Conservation (phyloP, 2,329 filamentous ascomycete genomes). For the Penicillium sp. region DNA sequence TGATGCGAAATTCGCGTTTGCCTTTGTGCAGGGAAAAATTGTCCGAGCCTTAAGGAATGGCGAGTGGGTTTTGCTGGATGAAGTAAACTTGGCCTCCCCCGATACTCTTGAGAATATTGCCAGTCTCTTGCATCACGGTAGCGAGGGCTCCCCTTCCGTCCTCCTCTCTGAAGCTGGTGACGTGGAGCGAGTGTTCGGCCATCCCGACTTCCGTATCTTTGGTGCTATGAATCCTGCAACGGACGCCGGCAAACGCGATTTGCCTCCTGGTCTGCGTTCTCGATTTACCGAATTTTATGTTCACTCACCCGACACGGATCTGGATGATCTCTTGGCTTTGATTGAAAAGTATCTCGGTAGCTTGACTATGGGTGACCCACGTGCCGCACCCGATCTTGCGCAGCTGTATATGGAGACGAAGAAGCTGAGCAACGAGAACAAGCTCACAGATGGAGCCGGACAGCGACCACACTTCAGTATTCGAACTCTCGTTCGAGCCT, state of each 20-base stretch:
- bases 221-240: constrained; percentile 99
- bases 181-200: constrained; percentile 84
- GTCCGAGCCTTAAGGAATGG: constrained; percentile 95
- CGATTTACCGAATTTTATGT: constrained; percentile 97
- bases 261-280: constrained; percentile 84
- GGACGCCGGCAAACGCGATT: constrained; percentile 92
- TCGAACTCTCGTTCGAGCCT: constrained; percentile 84
- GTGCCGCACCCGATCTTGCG: constrained; percentile 78
- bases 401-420: constrained; percentile 88
- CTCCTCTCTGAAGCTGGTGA: constrained; percentile 91
- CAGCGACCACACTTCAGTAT: constrained; percentile 97
- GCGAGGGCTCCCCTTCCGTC: constrained; percentile 74
- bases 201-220: constrained; percentile 93
- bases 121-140: constrained; percentile 77
- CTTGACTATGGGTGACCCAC: constrained; percentile 70
- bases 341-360: constrained; percentile 85
- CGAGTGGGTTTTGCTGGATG: constrained; percentile 94
- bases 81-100: constrained; percentile 93
- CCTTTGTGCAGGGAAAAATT: constrained; percentile 93
- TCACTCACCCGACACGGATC: constrained; percentile 81
- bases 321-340: constrained; percentile 84
- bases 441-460: constrained; percentile 89
- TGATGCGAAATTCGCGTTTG: constrained; percentile 85
- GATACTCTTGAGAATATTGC: constrained; percentile 94
- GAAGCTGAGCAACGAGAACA: constrained; percentile 75